phyloP scores from a whole-genome alignment of 306 rosid genomes.

The Acacia melanoxylon region DNA sequence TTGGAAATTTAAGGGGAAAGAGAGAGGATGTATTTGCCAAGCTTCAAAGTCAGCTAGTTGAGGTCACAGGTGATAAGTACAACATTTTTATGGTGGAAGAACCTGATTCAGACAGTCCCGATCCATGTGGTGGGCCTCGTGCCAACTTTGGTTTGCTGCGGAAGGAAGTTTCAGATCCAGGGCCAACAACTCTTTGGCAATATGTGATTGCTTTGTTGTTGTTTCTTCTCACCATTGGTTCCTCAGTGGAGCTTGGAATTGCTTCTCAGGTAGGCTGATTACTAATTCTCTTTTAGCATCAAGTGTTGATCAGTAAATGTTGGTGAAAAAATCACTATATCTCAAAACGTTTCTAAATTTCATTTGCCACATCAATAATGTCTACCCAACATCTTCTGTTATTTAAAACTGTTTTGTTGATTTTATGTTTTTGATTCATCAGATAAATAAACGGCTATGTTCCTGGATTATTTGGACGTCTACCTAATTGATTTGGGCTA shows the following conservation, averaged over 20 bases:
- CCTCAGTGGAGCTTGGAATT: constrained; percentile 96
- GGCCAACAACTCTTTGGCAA: constrained; percentile 87
- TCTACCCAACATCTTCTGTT: constrained; percentile 4
- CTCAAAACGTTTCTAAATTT: constrained; percentile 12
- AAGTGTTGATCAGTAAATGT: constrained; percentile 26
- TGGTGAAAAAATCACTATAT: constrained; percentile 13
- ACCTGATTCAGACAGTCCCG: constrained; percentile 86
- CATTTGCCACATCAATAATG: constrained; percentile 9
- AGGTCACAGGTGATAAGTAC: constrained; percentile 79
- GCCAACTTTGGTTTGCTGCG: constrained; percentile 90
- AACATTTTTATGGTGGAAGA: constrained; percentile 98
- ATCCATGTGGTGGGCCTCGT: constrained; percentile 98
- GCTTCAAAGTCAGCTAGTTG: constrained; percentile 75
- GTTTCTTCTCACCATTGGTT: constrained; percentile 86
- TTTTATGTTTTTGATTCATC: constrained; percentile 44
- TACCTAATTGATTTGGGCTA: constrained; percentile 32
- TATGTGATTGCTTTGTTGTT: constrained; percentile 84
- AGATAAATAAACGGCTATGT: constrained; percentile 73
- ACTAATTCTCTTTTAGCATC: constrained; percentile 11
- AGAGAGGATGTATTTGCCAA: constrained; percentile 88
- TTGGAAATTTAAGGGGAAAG: constrained; percentile 91
- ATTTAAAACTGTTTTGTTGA: constrained; percentile 34
- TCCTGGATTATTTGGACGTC: constrained; percentile 25
- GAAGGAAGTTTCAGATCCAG: constrained; percentile 91
- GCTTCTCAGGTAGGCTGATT: constrained; percentile 78